Conservation (phyloP, 2,329 filamentous ascomycete genomes). For the Aspergillus versicolor region DNA sequence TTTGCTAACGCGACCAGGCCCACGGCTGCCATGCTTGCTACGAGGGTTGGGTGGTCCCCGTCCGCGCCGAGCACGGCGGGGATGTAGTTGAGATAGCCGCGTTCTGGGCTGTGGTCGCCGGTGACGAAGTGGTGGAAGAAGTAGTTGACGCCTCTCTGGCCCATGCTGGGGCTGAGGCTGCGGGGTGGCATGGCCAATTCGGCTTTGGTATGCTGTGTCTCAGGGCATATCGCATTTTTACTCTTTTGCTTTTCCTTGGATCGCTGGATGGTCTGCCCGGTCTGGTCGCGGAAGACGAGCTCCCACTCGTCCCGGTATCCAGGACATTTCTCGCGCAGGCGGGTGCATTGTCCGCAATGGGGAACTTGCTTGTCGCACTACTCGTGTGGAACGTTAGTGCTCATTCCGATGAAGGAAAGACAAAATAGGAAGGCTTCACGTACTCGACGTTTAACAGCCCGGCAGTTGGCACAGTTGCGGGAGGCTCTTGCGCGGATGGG, state of each 20-base stretch:
- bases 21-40: slow-evolving; percentile 27
- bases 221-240: neutral
- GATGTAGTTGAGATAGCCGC: slow-evolving; percentile 26
- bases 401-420: neutral
- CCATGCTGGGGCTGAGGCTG: slow-evolving; percentile 12
- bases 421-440: neutral
- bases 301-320: slow-evolving; percentile 36
- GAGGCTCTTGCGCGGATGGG: slow-evolving; percentile 14
- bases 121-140: slow-evolving; percentile 25
- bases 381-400: too few relatives aligned
- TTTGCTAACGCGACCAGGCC: slow-evolving; percentile 28
- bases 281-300: slow-evolving; percentile 31
- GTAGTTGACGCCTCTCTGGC: slow-evolving; percentile 27
- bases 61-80: slow-evolving; percentile 17
- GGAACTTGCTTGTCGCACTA: slow-evolving; percentile 25
- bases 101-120: slow-evolving; percentile 13
- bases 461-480: slow-evolving; percentile 21
- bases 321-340: slow-evolving; percentile 23
- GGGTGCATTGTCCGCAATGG: slow-evolving; percentile 27
- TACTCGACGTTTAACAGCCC: slow-evolving; percentile 23
- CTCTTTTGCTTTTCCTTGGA: slow-evolving; percentile 7
- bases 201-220: neutral
- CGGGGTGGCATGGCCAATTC: neutral
- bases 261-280: slow-evolving; percentile 21
- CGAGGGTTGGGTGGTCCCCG: slow-evolving; percentile 18